A percentile compares a stretch with the other conserved stretches of the same genome.
These are phyloP conservation scores for Linnemannia zychae DNA, from an alignment of 192 early-diverging fungal genomes.

Conservation along the genomic window DNA sequence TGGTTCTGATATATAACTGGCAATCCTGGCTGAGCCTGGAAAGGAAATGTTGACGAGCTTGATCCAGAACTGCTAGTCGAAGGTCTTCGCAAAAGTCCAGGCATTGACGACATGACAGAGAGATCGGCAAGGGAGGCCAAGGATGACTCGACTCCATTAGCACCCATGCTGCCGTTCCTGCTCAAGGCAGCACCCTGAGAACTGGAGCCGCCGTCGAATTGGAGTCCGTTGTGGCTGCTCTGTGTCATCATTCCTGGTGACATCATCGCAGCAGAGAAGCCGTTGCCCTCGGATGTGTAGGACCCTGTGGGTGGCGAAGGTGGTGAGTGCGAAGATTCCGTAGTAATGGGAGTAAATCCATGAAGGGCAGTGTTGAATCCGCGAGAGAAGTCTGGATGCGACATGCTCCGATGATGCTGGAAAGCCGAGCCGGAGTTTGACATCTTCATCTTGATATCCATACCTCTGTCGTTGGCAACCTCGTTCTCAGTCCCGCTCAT, in stretches of 20 bases:
- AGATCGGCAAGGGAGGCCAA: slow-evolving; percentile 33
- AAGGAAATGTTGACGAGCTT: not conserved
- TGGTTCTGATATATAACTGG: slow-evolving; percentile 25
- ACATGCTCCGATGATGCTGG: slow-evolving; percentile 33
- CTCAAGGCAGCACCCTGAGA: not conserved
- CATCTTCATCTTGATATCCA: slow-evolving; percentile 36
- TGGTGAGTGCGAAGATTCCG: slow-evolving; percentile 12
- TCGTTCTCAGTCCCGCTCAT: slow-evolving; percentile 29
- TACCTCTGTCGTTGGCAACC: slow-evolving; percentile 14
- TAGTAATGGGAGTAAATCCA: slow-evolving; percentile 30
- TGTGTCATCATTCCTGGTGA: slow-evolving; percentile 5
- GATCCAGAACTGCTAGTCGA: slow-evolving; percentile 6
- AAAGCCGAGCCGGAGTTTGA: not conserved
- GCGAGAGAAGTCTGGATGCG: slow-evolving; percentile 23
- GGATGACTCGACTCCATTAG: slow-evolving; percentile 14
- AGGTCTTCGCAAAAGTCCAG: not conserved
- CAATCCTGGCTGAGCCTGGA: slow-evolving; percentile 19
- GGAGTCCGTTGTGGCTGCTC: slow-evolving; percentile 7
- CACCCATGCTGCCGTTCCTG: not conserved
- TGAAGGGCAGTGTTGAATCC: slow-evolving; percentile 38
- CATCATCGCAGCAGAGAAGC: slow-evolving; percentile 13
- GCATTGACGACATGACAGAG: slow-evolving; percentile 29
- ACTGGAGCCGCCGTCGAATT: not conserved
- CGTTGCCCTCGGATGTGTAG: slow-evolving; percentile 30
- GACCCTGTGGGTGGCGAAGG: slow-evolving; percentile 26